Base-by-base conservation (phyloP, 257 asterid species). In the Gentiana dahurica region DNA sequence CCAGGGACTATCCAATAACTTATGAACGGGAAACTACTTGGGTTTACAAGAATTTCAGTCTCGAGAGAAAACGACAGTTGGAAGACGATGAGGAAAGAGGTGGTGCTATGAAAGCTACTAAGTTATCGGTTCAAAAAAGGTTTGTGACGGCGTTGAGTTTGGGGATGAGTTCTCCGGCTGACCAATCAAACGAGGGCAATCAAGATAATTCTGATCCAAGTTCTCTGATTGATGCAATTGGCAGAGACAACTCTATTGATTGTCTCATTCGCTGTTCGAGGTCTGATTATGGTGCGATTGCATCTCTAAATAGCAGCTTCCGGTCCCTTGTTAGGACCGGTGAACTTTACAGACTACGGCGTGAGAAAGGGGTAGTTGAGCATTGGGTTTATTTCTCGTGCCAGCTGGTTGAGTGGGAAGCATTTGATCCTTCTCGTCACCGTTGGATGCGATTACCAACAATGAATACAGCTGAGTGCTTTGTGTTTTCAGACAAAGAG, bases 331-430 rank as follows among this genome's bases (percentile, higher is more conserved):
- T 92, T 60, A 70, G 84, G 60, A 75, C 71, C 7, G 99, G 95
- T 4, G 89, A 83, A 65, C 79, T 92, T 12, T 92, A 88, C 46
- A 72, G 64, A 54, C 49, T 81, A 65, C 79, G 99, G 79, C 76
- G 95, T 52, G 58, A 60, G 45, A 57, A 56, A 10, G 83, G 81
- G 10, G 73, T 92, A 3, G 69, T 92, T 10, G 99, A 92, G 79
- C 95, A 88, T 70, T 92, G 99, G 99, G 94, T 92, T 60, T 92
- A 88, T 61, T 85, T 92, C 63, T 88, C 99, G 0, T 81, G 99
- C 85, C 93, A 83, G 65, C 68, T 81, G 63, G 91, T 78, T 11
- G 97, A 85, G 61, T 92, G 99, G 99, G 97, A 83, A 33, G 97
- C 95, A 1, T 92, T 92, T 55, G 99, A 92, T 73, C 99, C 99